Evolutionary conservation across 1,139 yeast species (phyloP).

Genomic region (Pichia cactophila): DNA sequence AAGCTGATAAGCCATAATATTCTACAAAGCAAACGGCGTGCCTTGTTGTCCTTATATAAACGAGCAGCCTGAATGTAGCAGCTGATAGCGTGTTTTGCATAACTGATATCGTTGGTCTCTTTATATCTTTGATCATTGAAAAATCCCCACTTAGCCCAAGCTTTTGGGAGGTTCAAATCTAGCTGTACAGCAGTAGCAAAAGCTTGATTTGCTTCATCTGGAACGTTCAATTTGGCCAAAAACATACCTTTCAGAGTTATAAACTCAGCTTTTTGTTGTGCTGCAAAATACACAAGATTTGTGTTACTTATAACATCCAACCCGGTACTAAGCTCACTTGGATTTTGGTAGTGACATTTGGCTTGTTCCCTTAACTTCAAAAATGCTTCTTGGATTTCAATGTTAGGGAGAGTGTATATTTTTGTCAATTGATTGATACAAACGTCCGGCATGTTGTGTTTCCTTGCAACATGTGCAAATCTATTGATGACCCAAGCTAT

Average conservation of each 20-base stretch:
- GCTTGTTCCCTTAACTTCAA: conserved; percentile 94
- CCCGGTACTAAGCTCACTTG: conserved; percentile 84
- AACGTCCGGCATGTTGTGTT: conserved; percentile 94
- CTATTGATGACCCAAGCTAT: conserved; percentile 98
- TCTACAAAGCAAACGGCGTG: conserved; percentile 80
- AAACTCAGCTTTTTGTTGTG: conserved; percentile 96
- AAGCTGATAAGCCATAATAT: conserved; percentile 89
- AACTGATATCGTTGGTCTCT: conserved; percentile 72
- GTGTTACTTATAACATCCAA: conserved; percentile 95
- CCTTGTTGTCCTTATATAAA: conserved; percentile 83
- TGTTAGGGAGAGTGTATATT: conserved; percentile 92
- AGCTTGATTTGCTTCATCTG: conserved; percentile 95
- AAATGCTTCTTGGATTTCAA: conserved; percentile 97
- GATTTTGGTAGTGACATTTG: conserved; percentile 90
- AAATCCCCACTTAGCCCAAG: conserved; percentile 99
- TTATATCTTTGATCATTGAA: conserved; percentile 86
- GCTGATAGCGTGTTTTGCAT: conserved; percentile 90
- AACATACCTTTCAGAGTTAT: conserved; percentile 98
- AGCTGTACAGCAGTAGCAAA: conserved; percentile 97
- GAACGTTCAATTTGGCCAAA: conserved; percentile 78
- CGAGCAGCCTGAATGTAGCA: conserved; percentile 98
- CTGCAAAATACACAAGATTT: conserved; percentile 88
- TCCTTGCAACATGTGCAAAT: conserved; percentile 96
- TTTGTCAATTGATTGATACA: conserved; percentile 89
- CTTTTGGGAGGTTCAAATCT: conserved; percentile 88